Base-by-base conservation (phyloP, 331 rosid genomes). In the Ulmus americana region DNA sequence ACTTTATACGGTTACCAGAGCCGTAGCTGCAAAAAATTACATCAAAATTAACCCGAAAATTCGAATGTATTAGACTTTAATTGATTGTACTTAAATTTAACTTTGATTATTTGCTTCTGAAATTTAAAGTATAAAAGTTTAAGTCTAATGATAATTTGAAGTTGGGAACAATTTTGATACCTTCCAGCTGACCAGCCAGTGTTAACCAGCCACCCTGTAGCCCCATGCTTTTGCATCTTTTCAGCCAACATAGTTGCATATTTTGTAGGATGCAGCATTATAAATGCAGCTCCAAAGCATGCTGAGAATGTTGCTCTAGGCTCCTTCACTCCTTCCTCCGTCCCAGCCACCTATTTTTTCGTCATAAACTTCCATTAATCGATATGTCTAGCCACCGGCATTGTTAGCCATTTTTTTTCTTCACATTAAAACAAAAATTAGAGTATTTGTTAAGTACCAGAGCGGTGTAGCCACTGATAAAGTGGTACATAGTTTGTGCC, bases 151-250 rank as follows among this genome's bases (percentile, higher is more conserved):
- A 28, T 1, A 8, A 50, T n/a, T 13, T 14, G 7, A 49, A 6
- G 8, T 54, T n/a, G 5, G 5, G 0, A 3, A 55, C 5, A 45
- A 8, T 4, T 35, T 63, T 8, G 63, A 15, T 79, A 88, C 97
- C 96, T 88, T 68, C 97, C 97, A 47, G 79, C 90, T 0, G 95
- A 91, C 97, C 97, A 88, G 65, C 95, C 96, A 2, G 97, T 91
- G 83, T 91, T 91, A 10, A 92, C 97, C 7, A 92, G 96, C 97
- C 97, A 92, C 0, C 88, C 96, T 0, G 90, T 86, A 15, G 97
- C 95, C 3, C 97, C 97, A 13, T 91, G 95, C 45, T 69, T 68
- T 64, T 83, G 63, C 97, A 91, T 91, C 87, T 91, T 91, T 35
- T 91, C 91, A 18, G 97, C 94, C 54, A 94, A 84, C 97, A 89